Percentiles rank a stretch among this genome's conserved stretches.
phyloP scores from a whole-genome alignment of 2,329 filamentous ascomycete species.

The Xylaria arbuscula region DNA sequence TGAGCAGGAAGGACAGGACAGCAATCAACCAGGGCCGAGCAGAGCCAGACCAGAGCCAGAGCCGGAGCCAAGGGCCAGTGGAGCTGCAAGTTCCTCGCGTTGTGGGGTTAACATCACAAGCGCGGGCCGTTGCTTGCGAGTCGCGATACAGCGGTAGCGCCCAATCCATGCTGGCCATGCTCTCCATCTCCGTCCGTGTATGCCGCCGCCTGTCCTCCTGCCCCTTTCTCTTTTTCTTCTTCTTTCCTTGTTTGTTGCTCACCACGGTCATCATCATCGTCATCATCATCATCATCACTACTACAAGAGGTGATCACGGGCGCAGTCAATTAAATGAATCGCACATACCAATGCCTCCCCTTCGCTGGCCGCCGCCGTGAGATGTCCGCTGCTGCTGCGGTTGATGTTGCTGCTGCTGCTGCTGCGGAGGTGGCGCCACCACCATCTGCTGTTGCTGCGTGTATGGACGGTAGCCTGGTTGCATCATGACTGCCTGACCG shows the following conservation, averaged over 20 bases:
- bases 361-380: slow-evolving; percentile 61
- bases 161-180: slow-evolving; percentile 6
- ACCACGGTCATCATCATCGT: not conserved
- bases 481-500: slow-evolving; percentile 56
- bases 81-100: slow-evolving; percentile 36
- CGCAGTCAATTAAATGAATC: slow-evolving; percentile 29
- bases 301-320: slow-evolving; percentile 24
- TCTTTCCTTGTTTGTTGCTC: not conserved
- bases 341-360: slow-evolving; percentile 64
- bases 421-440: slow-evolving; percentile 42
- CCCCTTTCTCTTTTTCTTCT: not conserved
- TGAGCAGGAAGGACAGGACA: slow-evolving; percentile 8
- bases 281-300: slow-evolving; percentile 14
- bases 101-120: slow-evolving; percentile 38
- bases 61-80: slow-evolving; percentile 31
- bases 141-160: slow-evolving; percentile 32
- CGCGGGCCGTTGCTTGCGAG: slow-evolving; percentile 33
- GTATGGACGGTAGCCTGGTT: slow-evolving; percentile 64
- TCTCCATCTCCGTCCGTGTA: not conserved
- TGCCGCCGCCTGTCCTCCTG: not conserved
- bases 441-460: slow-evolving; percentile 57
- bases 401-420: slow-evolving; percentile 61
- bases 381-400: slow-evolving; percentile 58
- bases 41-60: slow-evolving; percentile 13
- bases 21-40: slow-evolving; percentile 20